phyloP scores from a whole-genome alignment of 768 basidiomycete genomes.

The Exsudoporus frostii region DNA sequence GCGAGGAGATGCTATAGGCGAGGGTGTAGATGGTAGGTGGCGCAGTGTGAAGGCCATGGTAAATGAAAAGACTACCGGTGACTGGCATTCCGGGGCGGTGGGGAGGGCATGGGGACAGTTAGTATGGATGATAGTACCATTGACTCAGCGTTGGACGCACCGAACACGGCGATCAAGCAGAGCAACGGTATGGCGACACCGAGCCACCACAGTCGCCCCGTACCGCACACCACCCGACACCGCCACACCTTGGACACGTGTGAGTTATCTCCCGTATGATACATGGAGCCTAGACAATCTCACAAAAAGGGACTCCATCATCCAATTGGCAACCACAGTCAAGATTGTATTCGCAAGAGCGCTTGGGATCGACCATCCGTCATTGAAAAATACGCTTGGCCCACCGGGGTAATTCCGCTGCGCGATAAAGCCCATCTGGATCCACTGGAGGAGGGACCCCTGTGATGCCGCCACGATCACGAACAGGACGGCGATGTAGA shows the following conservation, averaged over 20 bases:
- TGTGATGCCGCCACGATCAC: constrained; percentile 14
- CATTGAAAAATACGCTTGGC: constrained; percentile 18
- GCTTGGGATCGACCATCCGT: constrained; percentile 6
- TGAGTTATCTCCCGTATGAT: no score
- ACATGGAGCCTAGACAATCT: no score
- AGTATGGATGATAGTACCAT: no score
- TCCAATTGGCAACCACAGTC: neutral
- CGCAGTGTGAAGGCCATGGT: constrained; percentile 1
- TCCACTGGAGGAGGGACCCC: constrained; percentile 12
- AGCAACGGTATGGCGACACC: no score
- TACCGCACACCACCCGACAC: no score
- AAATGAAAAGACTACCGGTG: constrained; percentile 26
- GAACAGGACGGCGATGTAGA: constrained; percentile 1
- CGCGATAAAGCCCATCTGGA: constrained; percentile 26
- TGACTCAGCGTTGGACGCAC: no score
- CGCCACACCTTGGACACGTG: no score
- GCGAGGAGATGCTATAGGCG: constrained; percentile 24
- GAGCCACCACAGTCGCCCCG: no score
- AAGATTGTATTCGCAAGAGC: neutral
- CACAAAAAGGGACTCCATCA: no score
- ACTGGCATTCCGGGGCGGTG: neutral
- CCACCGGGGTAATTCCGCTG: constrained; percentile 30
- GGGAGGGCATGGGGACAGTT: neutral
- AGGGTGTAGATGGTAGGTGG: constrained; percentile 10
- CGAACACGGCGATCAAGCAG: no score